Base-by-base conservation (phyloP, 2,329 filamentous ascomycete species). In the Aspergillus fumigatiaffinis region DNA sequence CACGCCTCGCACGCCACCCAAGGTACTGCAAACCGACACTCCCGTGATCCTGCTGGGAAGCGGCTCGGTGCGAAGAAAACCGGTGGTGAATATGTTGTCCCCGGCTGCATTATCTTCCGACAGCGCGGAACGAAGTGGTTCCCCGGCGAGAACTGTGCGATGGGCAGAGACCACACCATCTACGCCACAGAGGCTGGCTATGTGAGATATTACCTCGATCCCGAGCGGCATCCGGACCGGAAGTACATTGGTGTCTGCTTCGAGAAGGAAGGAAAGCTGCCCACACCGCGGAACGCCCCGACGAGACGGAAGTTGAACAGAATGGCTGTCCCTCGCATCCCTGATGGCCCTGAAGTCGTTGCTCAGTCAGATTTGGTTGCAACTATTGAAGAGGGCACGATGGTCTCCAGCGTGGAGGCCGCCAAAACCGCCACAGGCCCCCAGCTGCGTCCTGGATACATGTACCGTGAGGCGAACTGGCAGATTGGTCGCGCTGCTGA, bases 81-180 rank as follows among this genome's bases (percentile, higher is more conserved):
- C 20, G 91, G 90, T 75, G 93, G 93, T 73, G 89, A 97, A 79
- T 96, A 88, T 75, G 94, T 99, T 38, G 89, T 96, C 57, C 89
- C 92, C 4, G 94, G 94, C 54, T 97, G 96, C 80, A 99, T 99
- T 76, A 90, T 99, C 77, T 99, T 94, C 84, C 92, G 91, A 73
- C 94, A 99, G 77, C 88, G 93, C 69, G 94, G 94, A 67, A 95
- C 94, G 3, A 85, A 87, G 69, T 99, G 94, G 94, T 93, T 88
- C 74, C 89, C 94, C 1, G 94, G 94, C 68, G 94, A 97, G 74
- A 97, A 99, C 78, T 91, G 90, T 75, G 90, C 87, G 68, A 93
- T 97, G 81, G 94, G 94, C 52, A 89, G 94, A 60, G 92, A 99
- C 75, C 94, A 97, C 80, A 97, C 93, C 52, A 95, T 99, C 72